These are phyloP conservation scores for Lunasporangiospora selenospora DNA, from an alignment of 192 early-diverging fungal species.

Conservation along the genomic window DNA sequence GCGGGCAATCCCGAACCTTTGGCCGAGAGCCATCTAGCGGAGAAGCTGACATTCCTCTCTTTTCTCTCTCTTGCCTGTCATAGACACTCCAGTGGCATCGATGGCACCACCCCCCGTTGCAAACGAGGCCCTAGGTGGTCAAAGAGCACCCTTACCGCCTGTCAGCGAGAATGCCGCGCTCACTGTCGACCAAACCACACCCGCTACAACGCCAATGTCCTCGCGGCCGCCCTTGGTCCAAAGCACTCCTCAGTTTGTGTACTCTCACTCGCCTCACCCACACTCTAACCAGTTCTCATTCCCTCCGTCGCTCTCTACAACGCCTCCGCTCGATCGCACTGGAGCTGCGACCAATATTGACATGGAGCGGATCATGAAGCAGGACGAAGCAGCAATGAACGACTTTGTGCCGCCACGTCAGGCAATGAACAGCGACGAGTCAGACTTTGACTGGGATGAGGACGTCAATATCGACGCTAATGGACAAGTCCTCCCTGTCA, in stretches of 20 bases:
- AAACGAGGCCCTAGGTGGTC: not conserved
- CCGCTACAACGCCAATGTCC: not conserved
- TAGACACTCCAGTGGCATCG: not conserved
- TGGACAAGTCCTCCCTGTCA: constrained; percentile 5
- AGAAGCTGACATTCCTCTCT: not conserved
- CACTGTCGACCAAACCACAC: constrained; percentile 11
- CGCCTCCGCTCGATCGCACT: not conserved
- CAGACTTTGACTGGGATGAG: constrained; percentile 48
- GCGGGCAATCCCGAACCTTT: too few species aligned
- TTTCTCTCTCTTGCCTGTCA: not conserved
- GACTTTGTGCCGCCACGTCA: constrained; percentile 46
- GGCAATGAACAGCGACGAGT: constrained; percentile 48
- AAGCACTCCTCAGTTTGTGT: constrained; percentile 12
- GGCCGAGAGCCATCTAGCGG: not conserved
- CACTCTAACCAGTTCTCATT: not conserved
- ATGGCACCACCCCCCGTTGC: not conserved
- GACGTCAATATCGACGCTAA: constrained; percentile 31
- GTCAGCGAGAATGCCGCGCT: constrained; percentile 23
- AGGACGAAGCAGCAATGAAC: constrained; percentile 44
- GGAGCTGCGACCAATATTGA: constrained; percentile 28
- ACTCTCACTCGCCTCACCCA: not conserved
- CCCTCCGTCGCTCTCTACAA: not conserved
- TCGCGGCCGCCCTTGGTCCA: constrained; percentile 24
- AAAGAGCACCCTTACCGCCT: constrained; percentile 13
- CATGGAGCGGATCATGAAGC: constrained; percentile 44